These are phyloP conservation scores for Talaromyces sp. DNA, from an alignment of 2,329 filamentous ascomycete species.

Conservation along the genomic window DNA sequence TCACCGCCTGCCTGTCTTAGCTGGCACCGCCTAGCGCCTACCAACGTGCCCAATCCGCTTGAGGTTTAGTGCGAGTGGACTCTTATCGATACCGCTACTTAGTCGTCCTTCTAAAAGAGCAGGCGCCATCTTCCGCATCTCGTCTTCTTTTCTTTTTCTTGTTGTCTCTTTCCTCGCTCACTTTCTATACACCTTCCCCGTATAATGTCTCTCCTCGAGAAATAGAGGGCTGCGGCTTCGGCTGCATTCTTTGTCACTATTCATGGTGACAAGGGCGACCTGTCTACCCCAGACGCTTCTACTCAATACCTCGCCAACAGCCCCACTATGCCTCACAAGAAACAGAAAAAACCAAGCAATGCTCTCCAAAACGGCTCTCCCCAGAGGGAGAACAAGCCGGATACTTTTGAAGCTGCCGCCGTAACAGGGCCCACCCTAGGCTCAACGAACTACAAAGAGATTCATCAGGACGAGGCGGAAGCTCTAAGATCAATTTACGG, in stretches of 20 bases:
- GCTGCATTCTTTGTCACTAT: constrained; percentile 39
- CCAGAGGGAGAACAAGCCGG: constrained; percentile 36
- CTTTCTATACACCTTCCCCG: not conserved
- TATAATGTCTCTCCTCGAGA: constrained; percentile 29
- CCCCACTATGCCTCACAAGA: constrained; percentile 46
- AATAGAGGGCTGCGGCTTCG: constrained; percentile 44
- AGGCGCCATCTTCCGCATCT: not conserved
- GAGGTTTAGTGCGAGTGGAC: not conserved
- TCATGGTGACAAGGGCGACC: constrained; percentile 27
- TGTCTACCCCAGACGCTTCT: constrained; percentile 22
- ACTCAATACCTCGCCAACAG: constrained; percentile 27
- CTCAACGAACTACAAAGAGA: constrained; percentile 69
- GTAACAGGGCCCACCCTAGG: constrained; percentile 32
- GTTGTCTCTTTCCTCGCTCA: constrained; percentile 7
- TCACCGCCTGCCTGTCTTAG: constrained; percentile 17
- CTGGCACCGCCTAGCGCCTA: not conserved
- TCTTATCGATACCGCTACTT: constrained; percentile 21
- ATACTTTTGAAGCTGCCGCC: constrained; percentile 27
- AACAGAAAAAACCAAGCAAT: constrained; percentile 40
- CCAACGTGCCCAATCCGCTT: constrained; percentile 8
- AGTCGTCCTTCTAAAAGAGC: not conserved
- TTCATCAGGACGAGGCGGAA: constrained; percentile 83
- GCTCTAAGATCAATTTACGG: constrained; percentile 83
- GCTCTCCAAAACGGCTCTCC: constrained; percentile 31
- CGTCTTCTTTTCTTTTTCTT: not conserved